Percentiles rank a stretch among this genome's conserved stretches.
Conservation (phyloP, 768 basidiomycete genomes). For the Rhodotorula toruloides region DNA sequence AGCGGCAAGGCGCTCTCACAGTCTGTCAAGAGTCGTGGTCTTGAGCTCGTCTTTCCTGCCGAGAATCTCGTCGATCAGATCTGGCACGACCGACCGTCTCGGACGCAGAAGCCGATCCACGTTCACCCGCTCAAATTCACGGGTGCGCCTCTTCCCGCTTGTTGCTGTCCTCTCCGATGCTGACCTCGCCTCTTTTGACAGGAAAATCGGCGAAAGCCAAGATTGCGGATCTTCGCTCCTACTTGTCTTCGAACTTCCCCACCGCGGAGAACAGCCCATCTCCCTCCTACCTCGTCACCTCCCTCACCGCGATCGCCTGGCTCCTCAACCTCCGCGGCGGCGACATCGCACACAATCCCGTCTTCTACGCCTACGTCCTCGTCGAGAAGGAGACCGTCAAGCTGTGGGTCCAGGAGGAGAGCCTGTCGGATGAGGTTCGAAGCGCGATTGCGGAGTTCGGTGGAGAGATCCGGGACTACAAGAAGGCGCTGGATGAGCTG, state of each 20-base stretch:
- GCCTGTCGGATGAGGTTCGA: slow-evolving; percentile 53
- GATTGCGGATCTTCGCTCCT: slow-evolving; percentile 63
- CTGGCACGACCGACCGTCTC: slow-evolving; percentile 71
- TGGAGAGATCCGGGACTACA: slow-evolving; percentile 63
- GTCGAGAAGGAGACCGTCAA: slow-evolving; percentile 63
- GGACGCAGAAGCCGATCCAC: slow-evolving; percentile 62
- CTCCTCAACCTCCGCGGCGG: slow-evolving; percentile 79
- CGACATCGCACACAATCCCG: slow-evolving; percentile 85
- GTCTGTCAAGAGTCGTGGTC: slow-evolving; percentile 54
- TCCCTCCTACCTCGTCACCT: slow-evolving; percentile 61
- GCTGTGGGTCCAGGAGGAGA: slow-evolving; percentile 59
- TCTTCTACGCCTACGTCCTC: slow-evolving; percentile 82
- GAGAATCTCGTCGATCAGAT: slow-evolving; percentile 72
- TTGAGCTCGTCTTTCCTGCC: slow-evolving; percentile 71
- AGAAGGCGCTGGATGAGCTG: slow-evolving; percentile 72
- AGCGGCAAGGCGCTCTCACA: slow-evolving; percentile 55
- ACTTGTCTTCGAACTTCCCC: slow-evolving; percentile 56
- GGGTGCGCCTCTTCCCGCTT: not conserved
- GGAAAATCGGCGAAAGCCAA: slow-evolving; percentile 61
- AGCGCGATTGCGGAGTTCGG: slow-evolving; percentile 58
- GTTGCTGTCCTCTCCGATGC: not conserved
- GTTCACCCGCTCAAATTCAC: slow-evolving; percentile 64
- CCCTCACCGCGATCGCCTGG: slow-evolving; percentile 63
- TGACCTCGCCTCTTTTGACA: not conserved
- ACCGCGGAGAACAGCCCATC: slow-evolving; percentile 54